A percentile compares a stretch with the other conserved stretches of the same genome.
Evolutionary conservation across 805 yeast species (phyloP).

Genomic region (Kazachstania psychrophila): DNA sequence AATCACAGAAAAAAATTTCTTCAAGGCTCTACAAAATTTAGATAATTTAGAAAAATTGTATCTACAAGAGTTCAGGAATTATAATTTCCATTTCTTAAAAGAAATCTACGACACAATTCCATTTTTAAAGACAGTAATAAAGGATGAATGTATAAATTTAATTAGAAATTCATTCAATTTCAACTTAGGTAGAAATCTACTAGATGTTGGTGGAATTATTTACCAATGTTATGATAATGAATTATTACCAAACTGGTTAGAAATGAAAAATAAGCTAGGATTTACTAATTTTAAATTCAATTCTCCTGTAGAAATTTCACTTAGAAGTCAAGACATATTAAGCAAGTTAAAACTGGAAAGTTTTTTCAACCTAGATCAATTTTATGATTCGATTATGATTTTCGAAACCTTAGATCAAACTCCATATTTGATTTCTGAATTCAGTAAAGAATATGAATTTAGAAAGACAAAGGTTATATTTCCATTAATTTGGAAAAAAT

Average conservation of each 20-base stretch:
- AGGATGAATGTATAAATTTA: conserved; percentile 61
- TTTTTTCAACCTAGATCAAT: conserved; percentile 54
- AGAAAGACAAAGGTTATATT: conserved; percentile 64
- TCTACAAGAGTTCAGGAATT: conserved; percentile 58
- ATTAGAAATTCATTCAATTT: conserved; percentile 56
- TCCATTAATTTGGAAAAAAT: conserved; percentile 44
- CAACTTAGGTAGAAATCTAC: conserved; percentile 52
- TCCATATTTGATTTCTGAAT: conserved; percentile 50
- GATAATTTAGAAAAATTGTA: conserved; percentile 66
- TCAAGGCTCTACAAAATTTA: conserved; percentile 75
- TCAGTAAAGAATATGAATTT: conserved; percentile 60
- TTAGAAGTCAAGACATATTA: conserved; percentile 50
- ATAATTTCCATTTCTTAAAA: conserved; percentile 54
- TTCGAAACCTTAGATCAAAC: conserved; percentile 63
- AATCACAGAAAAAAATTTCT: conserved; percentile 64
- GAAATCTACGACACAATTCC: conserved; percentile 73
- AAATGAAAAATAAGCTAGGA: conserved; percentile 48
- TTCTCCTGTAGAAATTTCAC: conserved; percentile 74
- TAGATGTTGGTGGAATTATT: conserved; percentile 32
- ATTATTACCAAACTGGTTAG: conserved; percentile 46
- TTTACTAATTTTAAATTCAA: conserved; percentile 53
- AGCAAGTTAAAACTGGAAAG: conserved; percentile 28
- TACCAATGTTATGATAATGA: conserved; percentile 47
- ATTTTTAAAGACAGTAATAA: conserved; percentile 57
- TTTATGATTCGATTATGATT: conserved; percentile 76